Evolutionary conservation across 176 grass and related monocot genomes (phyloP), one percentile per base, ranked within the genome.

Genomic region (Saccharum spontaneum): DNA sequence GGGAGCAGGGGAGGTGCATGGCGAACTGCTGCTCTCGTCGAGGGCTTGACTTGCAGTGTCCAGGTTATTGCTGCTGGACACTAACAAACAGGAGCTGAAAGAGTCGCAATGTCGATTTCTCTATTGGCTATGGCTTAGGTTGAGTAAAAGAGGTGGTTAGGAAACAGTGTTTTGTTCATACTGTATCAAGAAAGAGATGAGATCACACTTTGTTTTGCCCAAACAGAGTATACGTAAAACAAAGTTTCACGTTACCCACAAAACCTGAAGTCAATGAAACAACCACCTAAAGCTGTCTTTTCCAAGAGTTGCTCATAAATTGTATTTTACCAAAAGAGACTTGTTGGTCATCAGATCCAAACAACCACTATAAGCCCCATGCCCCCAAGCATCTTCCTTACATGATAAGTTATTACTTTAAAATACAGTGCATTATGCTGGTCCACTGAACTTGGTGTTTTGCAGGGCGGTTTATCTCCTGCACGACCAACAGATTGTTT

Each of bases 391-490:
- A 49, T 31, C 46, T 10, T 33, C 33, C 10, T 37, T 15, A 1
- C 24, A 8, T 49, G 24, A 10, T 49, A 49, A 65, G 40, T 7
- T 10, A 22, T 57, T 26, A 66, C 8, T 28, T 22, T n/a, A 39
- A 34, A 59, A 55, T 36, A 33, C 22, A 44, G 3, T 4, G 3
- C 1, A 31, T 62, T 62, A 43, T 64, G 64, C 41, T 50, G 8
- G 17, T 52, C 43, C 5, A 4, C 11, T 67, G 52, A 48, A 39
- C n/a, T 77, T 89, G 63, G 13, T 86, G 10, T 34, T 78, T 78
- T 78, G 31, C 73, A 86, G 88, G 78, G 67, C 7, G 24, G 82
- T 71, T 82, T 75, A 12, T 78, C 78, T 34, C 44, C 41, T 0
- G 17, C 15, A 2, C 65, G 37, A 15, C 65, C 7, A 86, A 37